Conservation (phyloP, 495 filamentous ascomycete species). For the Penicillium fimorum region DNA sequence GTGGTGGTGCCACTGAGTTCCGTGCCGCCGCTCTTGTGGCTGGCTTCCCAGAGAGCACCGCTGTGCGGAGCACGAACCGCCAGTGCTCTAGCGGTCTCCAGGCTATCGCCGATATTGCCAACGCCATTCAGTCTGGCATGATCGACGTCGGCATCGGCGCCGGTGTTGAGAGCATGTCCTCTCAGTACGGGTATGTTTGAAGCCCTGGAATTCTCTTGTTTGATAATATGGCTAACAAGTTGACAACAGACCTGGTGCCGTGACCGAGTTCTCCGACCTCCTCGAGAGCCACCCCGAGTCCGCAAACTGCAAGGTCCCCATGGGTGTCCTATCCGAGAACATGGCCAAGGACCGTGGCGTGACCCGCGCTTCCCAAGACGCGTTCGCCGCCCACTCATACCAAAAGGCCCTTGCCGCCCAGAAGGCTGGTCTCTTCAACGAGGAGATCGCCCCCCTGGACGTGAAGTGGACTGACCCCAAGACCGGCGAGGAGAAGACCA, state of each 20-base stretch:
- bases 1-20: slow-evolving; percentile 95
- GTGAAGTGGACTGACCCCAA: slow-evolving; percentile 88
- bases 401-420: slow-evolving; percentile 87
- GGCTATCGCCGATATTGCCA: slow-evolving; percentile 89
- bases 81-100: slow-evolving; percentile 90
- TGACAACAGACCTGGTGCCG: slow-evolving; percentile 67
- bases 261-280: slow-evolving; percentile 91
- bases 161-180: slow-evolving; percentile 96
- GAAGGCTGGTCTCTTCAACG: slow-evolving; percentile 83
- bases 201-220: not conserved
- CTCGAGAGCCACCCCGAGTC: slow-evolving; percentile 80
- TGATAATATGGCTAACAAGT: slow-evolving; percentile 5
- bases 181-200: slow-evolving; percentile 75
- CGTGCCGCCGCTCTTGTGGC: slow-evolving; percentile 88
- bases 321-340: slow-evolving; percentile 90
- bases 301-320: slow-evolving; percentile 95
- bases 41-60: slow-evolving; percentile 80
- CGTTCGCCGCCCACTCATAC: slow-evolving; percentile 85
- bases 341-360: slow-evolving; percentile 87
- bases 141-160: slow-evolving; percentile 94
- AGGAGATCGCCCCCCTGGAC: slow-evolving; percentile 84
- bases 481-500: slow-evolving; percentile 77
- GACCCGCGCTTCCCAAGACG: slow-evolving; percentile 72
- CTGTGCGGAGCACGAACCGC: slow-evolving; percentile 82
- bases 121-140: slow-evolving; percentile 83